phyloP scores from a whole-genome alignment of 1,139 yeast genomes.

The Arxiozyma bovina region DNA sequence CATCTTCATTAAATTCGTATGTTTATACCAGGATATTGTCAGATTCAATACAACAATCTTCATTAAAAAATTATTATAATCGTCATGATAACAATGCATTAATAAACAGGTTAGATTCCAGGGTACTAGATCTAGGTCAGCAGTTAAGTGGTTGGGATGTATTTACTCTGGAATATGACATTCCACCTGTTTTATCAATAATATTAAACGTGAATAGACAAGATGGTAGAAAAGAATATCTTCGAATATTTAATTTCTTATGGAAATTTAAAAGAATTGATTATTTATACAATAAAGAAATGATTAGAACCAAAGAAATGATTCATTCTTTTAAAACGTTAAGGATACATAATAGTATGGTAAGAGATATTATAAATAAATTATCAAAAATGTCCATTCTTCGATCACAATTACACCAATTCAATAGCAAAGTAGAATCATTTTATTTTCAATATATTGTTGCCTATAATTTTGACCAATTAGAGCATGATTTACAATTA shows the following conservation, averaged over 20 bases:
- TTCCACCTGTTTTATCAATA: conserved; percentile 47
- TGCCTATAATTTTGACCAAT: conserved; percentile 32
- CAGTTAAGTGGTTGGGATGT: conserved; percentile 86
- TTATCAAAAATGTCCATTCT: conserved; percentile 21
- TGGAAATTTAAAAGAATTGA: conserved; percentile 69
- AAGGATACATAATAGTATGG: conserved; percentile 17
- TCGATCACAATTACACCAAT: conserved; percentile 22
- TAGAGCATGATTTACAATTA: conserved; percentile 32
- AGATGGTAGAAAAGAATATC: conserved; percentile 49
- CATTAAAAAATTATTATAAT: conserved; percentile 38
- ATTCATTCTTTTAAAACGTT: conserved; percentile 23
- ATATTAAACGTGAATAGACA: conserved; percentile 36
- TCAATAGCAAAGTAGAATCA: conserved; percentile 20
- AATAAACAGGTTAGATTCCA: conserved; percentile 64
- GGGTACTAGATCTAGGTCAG: conserved; percentile 61
- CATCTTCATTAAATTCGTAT: conserved; percentile 54
- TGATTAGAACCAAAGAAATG: conserved; percentile 38
- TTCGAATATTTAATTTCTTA: conserved; percentile 74
- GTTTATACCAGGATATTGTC: conserved; percentile 57
- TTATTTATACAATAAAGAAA: conserved; percentile 40
- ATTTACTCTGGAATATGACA: conserved; percentile 74
- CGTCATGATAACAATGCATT: conserved; percentile 32
- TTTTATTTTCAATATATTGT: conserved; percentile 24
- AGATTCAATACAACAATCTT: conserved; percentile 58
- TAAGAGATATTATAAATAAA: conserved; percentile 22